phyloP scores from a whole-genome alignment of 768 basidiomycete genomes.

The Kwoniella dendrophila region DNA sequence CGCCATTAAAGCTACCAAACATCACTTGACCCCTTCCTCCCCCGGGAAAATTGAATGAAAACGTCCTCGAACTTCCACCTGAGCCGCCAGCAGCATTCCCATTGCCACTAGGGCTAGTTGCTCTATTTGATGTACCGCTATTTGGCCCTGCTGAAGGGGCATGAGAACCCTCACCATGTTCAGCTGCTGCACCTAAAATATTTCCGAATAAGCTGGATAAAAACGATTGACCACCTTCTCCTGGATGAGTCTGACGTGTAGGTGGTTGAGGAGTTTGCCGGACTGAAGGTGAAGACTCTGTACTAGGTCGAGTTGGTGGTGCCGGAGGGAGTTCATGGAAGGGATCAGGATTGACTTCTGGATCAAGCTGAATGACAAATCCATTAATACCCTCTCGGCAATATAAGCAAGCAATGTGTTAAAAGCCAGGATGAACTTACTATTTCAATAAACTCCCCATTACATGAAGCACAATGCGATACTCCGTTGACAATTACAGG shows the following conservation, averaged over 20 bases:
- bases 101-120: conserved; percentile 10
- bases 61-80: conserved; percentile 27
- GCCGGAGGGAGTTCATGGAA: conserved; percentile 40
- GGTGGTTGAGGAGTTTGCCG: background rate
- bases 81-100: background rate
- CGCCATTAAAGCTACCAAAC: conserved; percentile 33
- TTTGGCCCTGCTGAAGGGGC: background rate
- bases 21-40: conserved; percentile 41
- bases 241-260: conserved; percentile 4
- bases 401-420: background rate
- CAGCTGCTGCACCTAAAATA: conserved; percentile 29
- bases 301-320: conserved; percentile 31
- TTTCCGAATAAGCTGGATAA: conserved; percentile 29
- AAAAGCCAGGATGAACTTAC: conserved; percentile 48
- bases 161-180: conserved; percentile 3
- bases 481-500: conserved; percentile 67
- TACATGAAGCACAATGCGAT: conserved; percentile 79
- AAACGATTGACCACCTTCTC: conserved; percentile 25
- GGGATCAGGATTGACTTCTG: conserved; percentile 43
- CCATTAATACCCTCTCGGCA: background rate
- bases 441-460: conserved; percentile 79
- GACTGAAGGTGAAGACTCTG: conserved; percentile 10
- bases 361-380: conserved; percentile 31
- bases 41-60: conserved; percentile 43
- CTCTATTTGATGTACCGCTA: conserved; percentile 1